Conservation (phyloP, 2,329 filamentous ascomycete species). For the Curvularia verruculosa region DNA sequence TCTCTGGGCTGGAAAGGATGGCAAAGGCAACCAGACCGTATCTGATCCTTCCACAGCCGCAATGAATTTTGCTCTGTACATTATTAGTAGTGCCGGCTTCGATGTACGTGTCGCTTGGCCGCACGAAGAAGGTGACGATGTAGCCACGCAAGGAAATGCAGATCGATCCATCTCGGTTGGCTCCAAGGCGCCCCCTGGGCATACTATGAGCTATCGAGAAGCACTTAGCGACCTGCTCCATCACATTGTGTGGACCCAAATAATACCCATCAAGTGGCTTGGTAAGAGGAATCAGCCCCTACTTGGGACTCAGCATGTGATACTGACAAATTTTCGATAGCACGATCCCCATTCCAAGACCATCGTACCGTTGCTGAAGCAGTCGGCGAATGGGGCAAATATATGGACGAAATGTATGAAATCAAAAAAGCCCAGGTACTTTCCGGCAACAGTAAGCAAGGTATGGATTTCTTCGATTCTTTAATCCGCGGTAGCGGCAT, state of each 20-base stretch:
- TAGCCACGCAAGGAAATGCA: constrained; percentile 30
- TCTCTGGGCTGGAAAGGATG: constrained; percentile 40
- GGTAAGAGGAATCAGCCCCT: constrained; percentile 43
- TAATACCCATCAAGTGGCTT: constrained; percentile 65
- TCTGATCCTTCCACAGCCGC: constrained; percentile 66
- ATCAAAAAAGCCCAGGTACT: constrained; percentile 61
- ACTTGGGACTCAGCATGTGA: too few relatives aligned
- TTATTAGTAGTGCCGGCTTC: constrained; percentile 74
- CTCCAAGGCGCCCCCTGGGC: constrained; percentile 40
- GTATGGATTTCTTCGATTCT: constrained; percentile 63
- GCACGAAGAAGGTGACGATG: constrained; percentile 59
- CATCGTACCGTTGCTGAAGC: constrained; percentile 61
- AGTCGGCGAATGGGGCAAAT: constrained; percentile 68
- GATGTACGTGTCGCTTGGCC: constrained; percentile 64
- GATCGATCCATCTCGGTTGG: constrained; percentile 43
- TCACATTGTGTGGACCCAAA: constrained; percentile 66
- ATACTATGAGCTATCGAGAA: constrained; percentile 68
- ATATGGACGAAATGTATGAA: constrained; percentile 72
- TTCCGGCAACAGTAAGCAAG: constrained; percentile 45
- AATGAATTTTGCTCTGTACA: constrained; percentile 66
- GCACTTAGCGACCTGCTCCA: constrained; percentile 68
- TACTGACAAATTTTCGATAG: constrained; percentile 21
- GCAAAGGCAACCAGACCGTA: constrained; percentile 54
- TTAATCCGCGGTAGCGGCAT: constrained; percentile 47
- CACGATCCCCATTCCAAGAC: constrained; percentile 51